A percentile compares a stretch with the other conserved stretches of the same genome.
phyloP scores from a whole-genome alignment of 208 protist species.

The Jaenimonas drosophilae region DNA sequence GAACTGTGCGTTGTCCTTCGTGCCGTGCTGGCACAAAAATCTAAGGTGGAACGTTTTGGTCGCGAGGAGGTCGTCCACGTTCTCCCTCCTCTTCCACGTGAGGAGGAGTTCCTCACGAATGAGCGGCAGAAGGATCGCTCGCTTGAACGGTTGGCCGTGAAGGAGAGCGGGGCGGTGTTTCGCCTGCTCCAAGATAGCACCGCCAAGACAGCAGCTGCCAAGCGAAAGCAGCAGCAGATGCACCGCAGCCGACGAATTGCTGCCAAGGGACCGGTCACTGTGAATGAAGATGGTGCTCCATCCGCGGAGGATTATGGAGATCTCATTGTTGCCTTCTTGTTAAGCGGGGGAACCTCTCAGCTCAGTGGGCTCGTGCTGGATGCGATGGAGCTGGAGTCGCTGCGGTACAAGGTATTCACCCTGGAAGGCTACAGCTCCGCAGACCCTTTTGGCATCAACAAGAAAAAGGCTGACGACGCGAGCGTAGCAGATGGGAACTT shows the following conservation, averaged over 20 bases:
- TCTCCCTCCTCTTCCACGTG: constrained; percentile 38
- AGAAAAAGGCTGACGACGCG: too few relatives aligned
- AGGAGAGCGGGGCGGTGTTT: constrained; percentile 12
- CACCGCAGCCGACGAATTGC: constrained; percentile 11
- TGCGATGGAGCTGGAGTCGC: constrained; percentile 58
- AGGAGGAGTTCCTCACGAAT: constrained; percentile 7
- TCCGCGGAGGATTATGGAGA: constrained; percentile 57
- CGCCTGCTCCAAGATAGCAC: constrained; percentile 10
- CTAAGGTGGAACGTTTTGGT: constrained; percentile 56
- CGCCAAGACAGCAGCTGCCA: constrained; percentile 2
- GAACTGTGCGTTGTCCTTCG: constrained; percentile 67
- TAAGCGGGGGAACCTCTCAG: constrained; percentile 38
- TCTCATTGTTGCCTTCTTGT: constrained; percentile 60
- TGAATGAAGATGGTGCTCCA: constrained; percentile 16
- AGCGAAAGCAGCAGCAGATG: constrained; percentile 10
- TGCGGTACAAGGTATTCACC: constrained; percentile 73
- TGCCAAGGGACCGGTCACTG: constrained; percentile 7
- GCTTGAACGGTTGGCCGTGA: constrained; percentile 4
- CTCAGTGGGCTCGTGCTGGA: constrained; percentile 47
- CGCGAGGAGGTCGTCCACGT: constrained; percentile 66
- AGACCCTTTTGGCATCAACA: constrained; percentile 27
- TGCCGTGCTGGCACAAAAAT: constrained; percentile 66
- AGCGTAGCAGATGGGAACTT: too few relatives aligned
- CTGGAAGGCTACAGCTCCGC: constrained; percentile 41
- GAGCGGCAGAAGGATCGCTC: constrained; percentile 2